Evolutionary conservation across 106 monocot genomes (phyloP), one percentile per base, ranked within the genome.

Genomic region (Apostasia shenzhenica): DNA sequence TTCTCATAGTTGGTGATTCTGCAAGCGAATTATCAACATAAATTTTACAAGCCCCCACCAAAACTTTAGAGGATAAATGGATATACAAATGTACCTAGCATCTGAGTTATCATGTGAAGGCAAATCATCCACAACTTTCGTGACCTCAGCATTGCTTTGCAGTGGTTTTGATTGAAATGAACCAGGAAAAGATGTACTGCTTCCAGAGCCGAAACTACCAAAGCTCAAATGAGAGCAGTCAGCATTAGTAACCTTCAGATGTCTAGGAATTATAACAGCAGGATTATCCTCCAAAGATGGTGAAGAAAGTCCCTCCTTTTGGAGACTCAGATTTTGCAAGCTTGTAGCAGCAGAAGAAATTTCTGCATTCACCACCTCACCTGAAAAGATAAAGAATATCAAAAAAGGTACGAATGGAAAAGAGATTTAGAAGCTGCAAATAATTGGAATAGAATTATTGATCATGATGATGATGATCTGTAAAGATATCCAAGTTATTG

Each of bases 221-320:
- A 97, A 97, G 75, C 92, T 97, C 80, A 94, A 70, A 69, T 90
- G 90, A 40, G 87, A 90, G 59, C 86, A 94, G 41, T 94, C 84
- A 12, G 82, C 82, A 77, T 81, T 77, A 40, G 85, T 77, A 55
- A 90, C 81, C 66, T 87, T 90, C 52, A 94, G 81, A 79, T 94
- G 90, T 60, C 82, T 68, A 59, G 94, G 87, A 66, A 94, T 84
- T 81, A 90, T 87, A 46, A 94, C 94, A 57, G 94, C 92, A 49
- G 95, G 91, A 47, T 77, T 81, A 58, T 86, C 79, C 45, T 84
- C 89, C 57, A 74, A 44, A 75, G 54, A 68, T 66, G 73, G 55
- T 41, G 68, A 72, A 63, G 10, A 62, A 45, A 60, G 54, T 39
- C 72, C 82, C 48, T 84, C 91, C 48, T 86, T 76, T n/a, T 81